phyloP scores from a whole-genome alignment of 139 green algal genomes.

The Astrephomene gubernaculifera region DNA sequence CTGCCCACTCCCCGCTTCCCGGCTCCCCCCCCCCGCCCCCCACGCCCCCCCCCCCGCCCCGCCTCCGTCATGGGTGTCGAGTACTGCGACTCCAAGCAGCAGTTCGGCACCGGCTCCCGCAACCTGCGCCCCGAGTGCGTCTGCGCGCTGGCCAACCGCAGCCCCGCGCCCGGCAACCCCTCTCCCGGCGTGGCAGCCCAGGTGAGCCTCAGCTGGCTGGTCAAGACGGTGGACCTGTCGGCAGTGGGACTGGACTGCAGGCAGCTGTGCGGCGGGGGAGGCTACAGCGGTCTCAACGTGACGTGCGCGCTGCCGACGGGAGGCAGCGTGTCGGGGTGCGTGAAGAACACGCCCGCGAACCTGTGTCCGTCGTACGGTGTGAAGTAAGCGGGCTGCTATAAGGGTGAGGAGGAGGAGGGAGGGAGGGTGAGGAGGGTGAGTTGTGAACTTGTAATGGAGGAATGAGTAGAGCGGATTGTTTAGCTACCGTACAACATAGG shows the following conservation, averaged over 20 bases:
- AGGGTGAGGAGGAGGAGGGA: no score
- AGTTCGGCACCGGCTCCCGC: background rate
- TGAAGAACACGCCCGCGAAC: background rate
- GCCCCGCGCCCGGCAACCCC: background rate
- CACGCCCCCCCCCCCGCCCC: background rate
- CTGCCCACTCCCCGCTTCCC: no score
- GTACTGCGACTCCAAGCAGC: conserved; percentile 22
- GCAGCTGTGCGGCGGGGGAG: no score
- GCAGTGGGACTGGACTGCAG: conserved; percentile 15
- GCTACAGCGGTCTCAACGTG: background rate
- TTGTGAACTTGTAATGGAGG: no score
- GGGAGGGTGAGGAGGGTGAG: no score
- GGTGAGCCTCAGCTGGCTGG: conserved; percentile 2
- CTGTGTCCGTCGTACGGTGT: conserved; percentile 19
- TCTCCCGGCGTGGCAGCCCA: background rate
- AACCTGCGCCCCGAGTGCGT: conserved; percentile 25
- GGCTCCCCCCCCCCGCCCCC: no score
- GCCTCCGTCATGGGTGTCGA: conserved; percentile 5
- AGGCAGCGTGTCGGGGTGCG: background rate
- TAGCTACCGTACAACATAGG: no score
- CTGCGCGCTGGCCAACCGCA: conserved; percentile 8
- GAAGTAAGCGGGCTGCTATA: background rate
- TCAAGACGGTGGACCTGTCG: conserved; percentile 17
- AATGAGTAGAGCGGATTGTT: no score
- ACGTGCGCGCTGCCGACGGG: background rate